Evolutionary conservation across 78 protist species (phyloP).

Genomic region (Cyanophora paradoxa): DNA sequence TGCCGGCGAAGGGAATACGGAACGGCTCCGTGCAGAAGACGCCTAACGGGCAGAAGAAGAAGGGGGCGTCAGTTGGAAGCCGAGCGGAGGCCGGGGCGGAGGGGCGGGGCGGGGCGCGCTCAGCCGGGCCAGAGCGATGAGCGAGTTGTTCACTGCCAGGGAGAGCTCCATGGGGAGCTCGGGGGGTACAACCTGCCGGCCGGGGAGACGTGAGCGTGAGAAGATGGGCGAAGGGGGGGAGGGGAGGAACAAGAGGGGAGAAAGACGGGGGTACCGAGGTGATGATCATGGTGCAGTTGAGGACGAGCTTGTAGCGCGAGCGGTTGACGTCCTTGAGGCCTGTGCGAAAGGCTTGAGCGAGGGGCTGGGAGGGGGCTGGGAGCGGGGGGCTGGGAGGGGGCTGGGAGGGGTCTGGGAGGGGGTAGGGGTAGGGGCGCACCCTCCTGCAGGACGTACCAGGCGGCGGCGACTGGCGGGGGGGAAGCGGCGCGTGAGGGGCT

Average conservation of each 20-base stretch:
- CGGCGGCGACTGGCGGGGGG: background rate
- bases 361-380: no score
- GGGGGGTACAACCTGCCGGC: conserved; percentile 98
- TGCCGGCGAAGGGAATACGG: conserved; percentile 97
- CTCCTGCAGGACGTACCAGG: background rate
- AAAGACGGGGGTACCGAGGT: conserved; percentile 55
- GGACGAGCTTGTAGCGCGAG: conserved; percentile 64
- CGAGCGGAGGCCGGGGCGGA: background rate
- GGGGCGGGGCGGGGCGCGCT: conserved; percentile 3
- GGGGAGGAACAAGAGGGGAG: no score
- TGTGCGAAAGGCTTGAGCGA: no score
- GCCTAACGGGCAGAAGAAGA: background rate
- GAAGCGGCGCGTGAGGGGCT: no score
- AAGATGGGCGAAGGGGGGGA: no score
- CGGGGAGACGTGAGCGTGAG: conserved; percentile 16
- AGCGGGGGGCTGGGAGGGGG: no score
- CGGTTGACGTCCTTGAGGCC: conserved; percentile 51
- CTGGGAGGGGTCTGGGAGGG: no score
- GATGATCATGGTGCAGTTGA: conserved; percentile 84
- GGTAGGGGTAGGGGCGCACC: background rate
- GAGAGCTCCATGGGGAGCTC: conserved; percentile 98
- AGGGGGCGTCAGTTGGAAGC: background rate
- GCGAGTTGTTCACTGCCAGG: conserved; percentile 80
- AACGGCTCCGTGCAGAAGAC: conserved; percentile 99
- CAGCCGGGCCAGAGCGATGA: conserved; percentile 50